Base-by-base conservation (phyloP, 2,329 filamentous ascomycete species). In the Xylaria sp. region DNA sequence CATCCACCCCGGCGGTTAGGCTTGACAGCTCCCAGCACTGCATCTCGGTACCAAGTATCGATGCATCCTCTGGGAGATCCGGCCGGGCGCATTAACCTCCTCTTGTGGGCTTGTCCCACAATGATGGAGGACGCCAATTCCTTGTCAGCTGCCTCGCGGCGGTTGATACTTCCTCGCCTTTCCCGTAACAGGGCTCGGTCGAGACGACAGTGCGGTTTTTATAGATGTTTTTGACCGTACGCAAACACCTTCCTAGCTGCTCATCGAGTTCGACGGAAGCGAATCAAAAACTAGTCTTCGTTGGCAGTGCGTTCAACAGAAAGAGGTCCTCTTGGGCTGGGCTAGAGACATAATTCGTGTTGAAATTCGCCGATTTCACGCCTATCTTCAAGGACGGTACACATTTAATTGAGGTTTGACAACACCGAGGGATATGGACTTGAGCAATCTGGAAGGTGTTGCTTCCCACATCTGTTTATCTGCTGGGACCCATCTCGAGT, bases 231-330 rank as follows among this genome's bases (percentile, higher is more conserved):
- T 98, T 97, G 93, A 92, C 87, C 93, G 93, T 86, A 90, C 85
- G 83, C 77, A 78, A 82, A 84, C 81, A 89, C 91, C 91, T 89
- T 90, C 88, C 88, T 81, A 78, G 75, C 78, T 75, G 76, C 78
- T 78, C 75, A 63, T 75, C 54, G 70, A 74, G 75, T 76, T 71
- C 74, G 78, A 76, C 76, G 89, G 89, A 89, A 91, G 90, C 92
- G 91, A 94, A 92, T 69, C 91, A 97, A 97, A 98, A 94, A 96
- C 93, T 84, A 89, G 91, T 97, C 93, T 90, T 85, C 80, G 92
- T 92, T 90, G 92, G 90, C 88, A 90, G 88, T 93, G 93, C 91
- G 86, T 84, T 79, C 92, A 90, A 93, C 90, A 85, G 92, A 94
- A 89, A 91, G 88, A 89, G 82, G 75, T 81, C 75, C 71, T 69